These are phyloP conservation scores for Pichia gijzeniarum DNA, from an alignment of 805 yeast species.

Conservation along the genomic window DNA sequence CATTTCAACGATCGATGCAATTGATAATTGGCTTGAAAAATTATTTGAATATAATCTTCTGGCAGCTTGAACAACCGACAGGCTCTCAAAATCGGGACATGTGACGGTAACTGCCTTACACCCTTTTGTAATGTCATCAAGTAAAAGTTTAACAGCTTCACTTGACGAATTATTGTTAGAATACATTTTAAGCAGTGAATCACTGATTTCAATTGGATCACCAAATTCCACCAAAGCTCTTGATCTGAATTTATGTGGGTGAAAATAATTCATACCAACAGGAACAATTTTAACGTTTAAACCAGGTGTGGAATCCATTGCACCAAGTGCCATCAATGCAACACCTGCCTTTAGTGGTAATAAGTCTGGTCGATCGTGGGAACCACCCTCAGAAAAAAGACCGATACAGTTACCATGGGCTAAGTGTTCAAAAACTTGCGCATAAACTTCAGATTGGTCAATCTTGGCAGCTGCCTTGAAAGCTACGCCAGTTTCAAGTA, in stretches of 20 bases:
- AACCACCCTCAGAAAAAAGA: slow-evolving; percentile 97
- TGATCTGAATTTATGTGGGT: slow-evolving; percentile 90
- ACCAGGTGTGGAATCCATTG: slow-evolving; percentile 70
- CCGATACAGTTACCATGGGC: slow-evolving; percentile 79
- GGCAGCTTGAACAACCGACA: slow-evolving; percentile 87
- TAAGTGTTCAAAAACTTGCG: slow-evolving; percentile 77
- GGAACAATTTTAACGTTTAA: slow-evolving; percentile 86
- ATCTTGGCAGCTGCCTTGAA: slow-evolving; percentile 77
- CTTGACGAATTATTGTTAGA: slow-evolving; percentile 51
- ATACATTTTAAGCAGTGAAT: slow-evolving; percentile 59
- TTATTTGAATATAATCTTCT: slow-evolving; percentile 81
- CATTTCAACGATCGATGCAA: slow-evolving; percentile 83
- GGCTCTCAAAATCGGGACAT: slow-evolving; percentile 82
- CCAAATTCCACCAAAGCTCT: slow-evolving; percentile 96
- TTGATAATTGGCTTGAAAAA: slow-evolving; percentile 61
- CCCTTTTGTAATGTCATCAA: slow-evolving; percentile 66
- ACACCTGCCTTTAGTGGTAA: slow-evolving; percentile 96
- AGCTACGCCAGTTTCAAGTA: slow-evolving; percentile 44
- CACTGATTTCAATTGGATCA: slow-evolving; percentile 64
- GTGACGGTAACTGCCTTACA: slow-evolving; percentile 81
- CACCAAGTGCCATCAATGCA: slow-evolving; percentile 96
- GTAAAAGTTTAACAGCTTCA: slow-evolving; percentile 65
- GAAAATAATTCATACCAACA: slow-evolving; percentile 96
- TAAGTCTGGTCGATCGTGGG: slow-evolving; percentile 89
- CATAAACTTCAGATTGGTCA: slow-evolving; percentile 80